These are phyloP conservation scores for Monosporascus sp. DNA, from an alignment of 2,329 filamentous ascomycete genomes.

Conservation along the genomic window DNA sequence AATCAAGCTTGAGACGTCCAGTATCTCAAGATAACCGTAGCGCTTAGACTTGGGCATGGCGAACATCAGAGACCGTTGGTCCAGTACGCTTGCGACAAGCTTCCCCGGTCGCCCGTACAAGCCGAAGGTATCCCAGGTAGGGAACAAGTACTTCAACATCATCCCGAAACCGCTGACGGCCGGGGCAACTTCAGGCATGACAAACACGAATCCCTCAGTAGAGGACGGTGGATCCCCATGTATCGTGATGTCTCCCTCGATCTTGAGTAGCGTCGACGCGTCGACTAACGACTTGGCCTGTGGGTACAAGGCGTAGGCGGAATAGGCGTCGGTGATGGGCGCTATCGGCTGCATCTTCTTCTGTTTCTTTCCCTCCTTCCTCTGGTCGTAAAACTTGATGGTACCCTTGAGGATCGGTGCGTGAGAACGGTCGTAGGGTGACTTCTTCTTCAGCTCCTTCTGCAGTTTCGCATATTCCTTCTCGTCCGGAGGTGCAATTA, in stretches of 20 bases:
- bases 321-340: constrained; percentile 83
- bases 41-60: constrained; percentile 85
- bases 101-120: constrained; percentile 86
- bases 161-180: constrained; percentile 93
- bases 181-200: constrained; percentile 94
- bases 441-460: constrained; percentile 76
- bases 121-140: constrained; percentile 86
- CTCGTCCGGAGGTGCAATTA: constrained; percentile 86
- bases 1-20: constrained; percentile 79
- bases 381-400: constrained; percentile 90
- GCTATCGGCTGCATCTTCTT: constrained; percentile 90
- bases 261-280: constrained; percentile 86
- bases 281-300: constrained; percentile 92
- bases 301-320: constrained; percentile 92
- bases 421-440: constrained; percentile 71
- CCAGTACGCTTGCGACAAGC: constrained; percentile 79
- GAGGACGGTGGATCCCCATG: constrained; percentile 72
- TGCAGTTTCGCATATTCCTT: constrained; percentile 82
- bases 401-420: constrained; percentile 70
- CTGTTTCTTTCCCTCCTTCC: constrained; percentile 69
- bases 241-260: constrained; percentile 86
- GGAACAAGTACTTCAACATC: constrained; percentile 87
- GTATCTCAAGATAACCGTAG: constrained; percentile 84
- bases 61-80: constrained; percentile 92
- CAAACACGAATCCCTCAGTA: constrained; percentile 91